Evolutionary conservation across 2,329 filamentous ascomycete species (phyloP).

Genomic region (Colletotrichum sidae): DNA sequence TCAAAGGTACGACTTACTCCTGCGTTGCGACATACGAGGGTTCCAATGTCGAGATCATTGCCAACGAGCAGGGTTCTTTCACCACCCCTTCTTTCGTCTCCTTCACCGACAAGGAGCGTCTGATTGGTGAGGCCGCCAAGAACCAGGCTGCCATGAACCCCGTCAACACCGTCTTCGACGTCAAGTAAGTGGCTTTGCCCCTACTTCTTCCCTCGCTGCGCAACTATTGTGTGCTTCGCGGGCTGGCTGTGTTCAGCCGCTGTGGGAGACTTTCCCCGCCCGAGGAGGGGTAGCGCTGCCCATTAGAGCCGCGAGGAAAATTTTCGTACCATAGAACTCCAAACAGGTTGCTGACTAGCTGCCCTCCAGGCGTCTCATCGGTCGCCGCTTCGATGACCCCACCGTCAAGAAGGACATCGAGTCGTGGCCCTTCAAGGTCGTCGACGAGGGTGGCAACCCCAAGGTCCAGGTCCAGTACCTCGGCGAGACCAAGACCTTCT

Average conservation of each 20-base stretch:
- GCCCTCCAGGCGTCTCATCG: constrained; percentile 86
- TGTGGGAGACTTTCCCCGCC: constrained; percentile 19
- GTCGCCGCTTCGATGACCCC: constrained; percentile 92
- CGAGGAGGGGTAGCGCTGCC: constrained; percentile 26
- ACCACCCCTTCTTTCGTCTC: constrained; percentile 99
- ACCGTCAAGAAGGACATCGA: constrained; percentile 99
- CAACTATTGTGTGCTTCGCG: background rate
- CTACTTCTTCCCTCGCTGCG: background rate
- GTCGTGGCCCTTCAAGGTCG: constrained; percentile 99
- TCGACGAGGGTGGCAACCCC: constrained; percentile 89
- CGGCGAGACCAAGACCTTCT: constrained; percentile 94
- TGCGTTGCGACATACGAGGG: constrained; percentile 99
- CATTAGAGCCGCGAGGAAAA: constrained; percentile 1
- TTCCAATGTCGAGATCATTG: constrained; percentile 99
- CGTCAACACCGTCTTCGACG: constrained; percentile 96
- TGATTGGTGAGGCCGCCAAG: constrained; percentile 99
- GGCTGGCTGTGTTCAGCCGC: background rate
- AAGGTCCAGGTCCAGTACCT: constrained; percentile 97
- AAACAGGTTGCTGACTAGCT: constrained; percentile 30
- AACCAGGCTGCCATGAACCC: constrained; percentile 99
- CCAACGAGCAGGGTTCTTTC: constrained; percentile 99
- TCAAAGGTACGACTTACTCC: constrained; percentile 96
- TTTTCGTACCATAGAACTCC: background rate
- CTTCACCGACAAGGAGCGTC: constrained; percentile 97
- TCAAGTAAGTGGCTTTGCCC: constrained; percentile 77